phyloP scores from a whole-genome alignment of 208 protist species.

The Wallacemonas sp. region DNA sequence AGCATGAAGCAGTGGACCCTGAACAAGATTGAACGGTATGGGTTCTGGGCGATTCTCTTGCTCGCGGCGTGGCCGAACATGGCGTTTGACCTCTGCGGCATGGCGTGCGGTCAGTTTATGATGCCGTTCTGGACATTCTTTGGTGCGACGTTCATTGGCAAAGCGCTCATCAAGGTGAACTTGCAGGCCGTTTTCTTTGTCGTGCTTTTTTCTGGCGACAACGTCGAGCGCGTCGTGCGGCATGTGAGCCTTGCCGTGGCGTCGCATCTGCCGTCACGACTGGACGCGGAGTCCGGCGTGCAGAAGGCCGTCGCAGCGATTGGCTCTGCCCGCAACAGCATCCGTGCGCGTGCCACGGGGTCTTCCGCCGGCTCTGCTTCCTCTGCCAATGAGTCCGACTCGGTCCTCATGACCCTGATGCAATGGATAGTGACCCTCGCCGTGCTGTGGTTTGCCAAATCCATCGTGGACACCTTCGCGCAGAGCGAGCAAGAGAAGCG shows the following conservation, averaged over 20 bases:
- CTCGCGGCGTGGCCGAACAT: slow-evolving; percentile 96
- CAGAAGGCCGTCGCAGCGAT: slow-evolving; percentile 43
- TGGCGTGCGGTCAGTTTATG: slow-evolving; percentile 95
- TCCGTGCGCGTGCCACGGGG: slow-evolving; percentile 50
- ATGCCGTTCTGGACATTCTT: slow-evolving; percentile 98
- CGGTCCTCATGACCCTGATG: slow-evolving; percentile 43
- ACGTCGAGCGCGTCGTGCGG: slow-evolving; percentile 63
- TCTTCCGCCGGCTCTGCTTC: background rate
- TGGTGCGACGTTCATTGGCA: slow-evolving; percentile 94
- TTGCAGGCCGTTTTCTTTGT: slow-evolving; percentile 90
- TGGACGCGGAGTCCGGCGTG: slow-evolving; percentile 28
- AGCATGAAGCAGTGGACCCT: slow-evolving; percentile 82
- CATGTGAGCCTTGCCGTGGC: slow-evolving; percentile 21
- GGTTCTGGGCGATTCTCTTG: slow-evolving; percentile 94
- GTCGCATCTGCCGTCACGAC: slow-evolving; percentile 20
- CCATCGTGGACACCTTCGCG: slow-evolving; percentile 85
- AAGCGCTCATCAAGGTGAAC: slow-evolving; percentile 92
- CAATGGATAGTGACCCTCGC: slow-evolving; percentile 59
- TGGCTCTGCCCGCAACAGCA: slow-evolving; percentile 62
- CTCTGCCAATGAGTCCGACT: slow-evolving; percentile 19
- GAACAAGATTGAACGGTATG: slow-evolving; percentile 77
- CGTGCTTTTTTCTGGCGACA: slow-evolving; percentile 80
- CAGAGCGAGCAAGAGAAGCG: slow-evolving; percentile 53
- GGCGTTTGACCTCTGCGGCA: slow-evolving; percentile 96
- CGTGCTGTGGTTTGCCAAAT: slow-evolving; percentile 82